Percentiles rank a stretch among this genome's conserved stretches.
Conservation (phyloP, 768 basidiomycete genomes). For the Termitomyces sp. region DNA sequence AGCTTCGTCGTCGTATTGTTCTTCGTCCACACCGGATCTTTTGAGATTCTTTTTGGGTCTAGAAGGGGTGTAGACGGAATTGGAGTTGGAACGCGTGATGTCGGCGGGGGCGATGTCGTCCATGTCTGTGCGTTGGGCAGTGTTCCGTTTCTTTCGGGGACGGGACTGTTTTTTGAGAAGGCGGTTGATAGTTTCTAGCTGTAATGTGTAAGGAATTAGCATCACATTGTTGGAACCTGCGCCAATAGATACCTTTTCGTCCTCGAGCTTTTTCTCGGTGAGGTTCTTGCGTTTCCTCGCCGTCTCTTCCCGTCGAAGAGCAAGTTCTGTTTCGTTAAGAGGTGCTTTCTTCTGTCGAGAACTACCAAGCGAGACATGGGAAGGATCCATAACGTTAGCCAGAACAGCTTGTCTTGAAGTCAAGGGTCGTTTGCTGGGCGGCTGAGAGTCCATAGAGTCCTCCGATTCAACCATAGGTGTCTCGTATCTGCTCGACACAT, state of each 20-base stretch:
- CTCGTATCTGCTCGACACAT: conserved; percentile 15
- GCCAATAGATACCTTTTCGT: conserved; percentile 59
- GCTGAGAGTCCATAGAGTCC: conserved; percentile 25
- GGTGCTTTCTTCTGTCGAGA: conserved; percentile 18
- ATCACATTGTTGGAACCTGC: no score
- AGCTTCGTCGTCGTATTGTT: not conserved
- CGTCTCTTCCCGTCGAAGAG: conserved; percentile 64
- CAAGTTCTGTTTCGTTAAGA: conserved; percentile 18
- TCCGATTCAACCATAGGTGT: conserved; percentile 28
- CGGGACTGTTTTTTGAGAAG: conserved; percentile 81
- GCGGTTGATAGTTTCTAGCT: conserved; percentile 88
- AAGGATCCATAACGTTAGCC: conserved; percentile 60
- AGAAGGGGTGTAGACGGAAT: conserved; percentile 11
- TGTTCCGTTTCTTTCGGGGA: conserved; percentile 53
- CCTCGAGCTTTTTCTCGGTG: conserved; percentile 78
- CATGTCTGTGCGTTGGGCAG: conserved; percentile 31
- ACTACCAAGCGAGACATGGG: conserved; percentile 53
- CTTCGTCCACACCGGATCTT: not conserved
- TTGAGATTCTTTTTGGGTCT: not conserved
- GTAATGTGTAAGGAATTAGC: not conserved
- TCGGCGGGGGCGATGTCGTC: conserved; percentile 19
- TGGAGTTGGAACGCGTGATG: conserved; percentile 17
- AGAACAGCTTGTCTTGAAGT: conserved; percentile 66
- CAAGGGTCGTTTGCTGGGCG: conserved; percentile 32
- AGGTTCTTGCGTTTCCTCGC: conserved; percentile 78